Evolutionary conservation across 192 early-diverging fungal species (phyloP).

Genomic region (Coemansia reversa): DNA sequence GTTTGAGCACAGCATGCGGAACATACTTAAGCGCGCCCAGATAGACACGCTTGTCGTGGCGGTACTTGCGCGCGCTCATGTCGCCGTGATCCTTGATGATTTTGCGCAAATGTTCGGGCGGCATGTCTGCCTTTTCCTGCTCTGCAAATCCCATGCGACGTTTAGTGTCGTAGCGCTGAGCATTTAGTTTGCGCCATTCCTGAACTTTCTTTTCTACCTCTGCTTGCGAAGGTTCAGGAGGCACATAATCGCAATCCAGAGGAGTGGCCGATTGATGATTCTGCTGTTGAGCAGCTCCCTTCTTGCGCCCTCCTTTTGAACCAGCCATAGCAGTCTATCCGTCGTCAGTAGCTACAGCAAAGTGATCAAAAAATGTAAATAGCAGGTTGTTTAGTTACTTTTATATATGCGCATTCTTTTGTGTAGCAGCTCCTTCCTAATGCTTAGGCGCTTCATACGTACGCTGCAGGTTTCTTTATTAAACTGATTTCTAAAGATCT

Average conservation of each 20-base stretch:
- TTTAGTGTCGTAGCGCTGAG: slow-evolving; percentile 91
- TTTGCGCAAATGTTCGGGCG: slow-evolving; percentile 95
- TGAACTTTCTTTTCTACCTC: slow-evolving; percentile 65
- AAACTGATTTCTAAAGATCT: no score
- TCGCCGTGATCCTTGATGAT: slow-evolving; percentile 99
- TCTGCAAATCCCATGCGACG: slow-evolving; percentile 92
- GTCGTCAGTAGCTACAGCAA: no score
- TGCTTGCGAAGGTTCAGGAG: slow-evolving; percentile 14
- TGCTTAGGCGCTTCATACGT: no score
- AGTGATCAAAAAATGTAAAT: no score
- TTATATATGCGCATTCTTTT: no score
- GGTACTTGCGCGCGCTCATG: slow-evolving; percentile 96
- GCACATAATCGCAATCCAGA: slow-evolving; percentile 43
- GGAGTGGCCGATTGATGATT: slow-evolving; percentile 8
- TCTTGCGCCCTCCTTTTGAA: no score
- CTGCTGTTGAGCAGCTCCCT: background rate
- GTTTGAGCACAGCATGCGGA: slow-evolving; percentile 96
- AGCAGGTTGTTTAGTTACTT: no score
- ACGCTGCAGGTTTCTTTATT: no score
- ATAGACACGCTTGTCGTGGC: slow-evolving; percentile 97
- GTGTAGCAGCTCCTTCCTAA: no score
- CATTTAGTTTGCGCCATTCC: slow-evolving; percentile 90
- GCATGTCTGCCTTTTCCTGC: slow-evolving; percentile 96
- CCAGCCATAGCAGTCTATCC: no score
- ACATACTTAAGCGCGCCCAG: slow-evolving; percentile 98